Evolutionary conservation across 495 filamentous ascomycete species (phyloP).

Genomic region (Aspergillus asperescens): DNA sequence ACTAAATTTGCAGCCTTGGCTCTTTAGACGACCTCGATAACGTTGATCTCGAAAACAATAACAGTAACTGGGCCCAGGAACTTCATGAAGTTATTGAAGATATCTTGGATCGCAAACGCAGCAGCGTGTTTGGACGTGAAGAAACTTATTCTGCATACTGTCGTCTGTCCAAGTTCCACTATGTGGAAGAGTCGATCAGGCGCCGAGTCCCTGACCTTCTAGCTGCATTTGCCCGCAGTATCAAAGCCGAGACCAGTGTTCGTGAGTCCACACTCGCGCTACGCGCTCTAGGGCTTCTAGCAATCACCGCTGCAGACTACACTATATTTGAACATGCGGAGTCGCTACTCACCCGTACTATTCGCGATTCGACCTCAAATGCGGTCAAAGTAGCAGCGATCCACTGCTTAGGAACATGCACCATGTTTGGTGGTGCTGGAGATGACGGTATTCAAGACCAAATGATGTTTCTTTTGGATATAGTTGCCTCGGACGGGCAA

Average conservation of each 20-base stretch:
- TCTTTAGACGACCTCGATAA: conserved; percentile 59
- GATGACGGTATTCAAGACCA: conserved; percentile 64
- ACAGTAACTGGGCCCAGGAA: conserved; percentile 59
- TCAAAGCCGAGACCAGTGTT: conserved; percentile 65
- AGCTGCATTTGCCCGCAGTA: conserved; percentile 63
- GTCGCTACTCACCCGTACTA: conserved; percentile 59
- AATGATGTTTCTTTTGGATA: conserved; percentile 80
- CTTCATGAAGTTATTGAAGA: conserved; percentile 70
- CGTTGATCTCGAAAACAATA: conserved; percentile 43
- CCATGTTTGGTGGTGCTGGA: conserved; percentile 75
- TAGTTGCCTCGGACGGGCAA: conserved; percentile 78
- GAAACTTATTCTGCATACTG: conserved; percentile 63
- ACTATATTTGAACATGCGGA: conserved; percentile 61
- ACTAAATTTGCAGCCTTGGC: conserved; percentile 25
- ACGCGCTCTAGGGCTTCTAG: conserved; percentile 67
- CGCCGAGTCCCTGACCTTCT: conserved; percentile 59
- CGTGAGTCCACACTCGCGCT: conserved; percentile 70
- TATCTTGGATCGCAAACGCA: conserved; percentile 81
- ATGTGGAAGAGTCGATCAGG: conserved; percentile 61
- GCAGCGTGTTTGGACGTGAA: conserved; percentile 74
- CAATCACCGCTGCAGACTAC: conserved; percentile 67
- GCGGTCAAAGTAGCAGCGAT: conserved; percentile 68
- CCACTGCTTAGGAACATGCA: conserved; percentile 64
- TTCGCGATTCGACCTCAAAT: conserved; percentile 63
- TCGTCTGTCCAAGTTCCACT: conserved; percentile 68